These are phyloP conservation scores for Pinus albicaulis DNA, from an alignment of 75 land plant genomes.

Conservation along the genomic window DNA sequence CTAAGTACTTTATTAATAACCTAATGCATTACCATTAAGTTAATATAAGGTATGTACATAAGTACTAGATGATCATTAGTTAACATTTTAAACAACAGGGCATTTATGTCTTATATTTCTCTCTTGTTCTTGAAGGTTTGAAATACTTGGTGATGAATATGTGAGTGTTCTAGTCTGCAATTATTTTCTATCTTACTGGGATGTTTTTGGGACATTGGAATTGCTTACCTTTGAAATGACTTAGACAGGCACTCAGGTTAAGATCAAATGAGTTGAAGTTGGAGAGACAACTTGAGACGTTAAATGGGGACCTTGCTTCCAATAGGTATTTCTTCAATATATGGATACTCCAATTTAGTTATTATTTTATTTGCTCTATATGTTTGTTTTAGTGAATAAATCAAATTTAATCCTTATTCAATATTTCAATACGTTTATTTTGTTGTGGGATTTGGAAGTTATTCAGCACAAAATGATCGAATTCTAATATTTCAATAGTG, in stretches of 20 bases:
- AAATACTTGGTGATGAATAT: not conserved
- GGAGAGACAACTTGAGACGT: conserved; percentile 72
- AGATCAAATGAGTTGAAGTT: conserved; percentile 92
- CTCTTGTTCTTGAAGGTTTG: not conserved
- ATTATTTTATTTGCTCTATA: not conserved
- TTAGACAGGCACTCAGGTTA: conserved; percentile 61
- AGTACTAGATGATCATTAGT: too few relatives aligned
- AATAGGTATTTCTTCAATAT: conserved; percentile 38
- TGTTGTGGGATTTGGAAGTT: not conserved
- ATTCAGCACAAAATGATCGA: not conserved
- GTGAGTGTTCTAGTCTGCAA: not conserved
- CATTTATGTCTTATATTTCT: not conserved
- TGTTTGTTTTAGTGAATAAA: not conserved
- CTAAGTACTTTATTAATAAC: too few relatives aligned
- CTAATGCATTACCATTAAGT: too few relatives aligned
- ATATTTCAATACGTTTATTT: not conserved
- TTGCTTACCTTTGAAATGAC: not conserved
- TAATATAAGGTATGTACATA: too few relatives aligned
- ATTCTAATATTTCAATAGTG: not conserved
- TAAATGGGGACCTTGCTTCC: conserved; percentile 62
- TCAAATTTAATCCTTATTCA: not conserved
- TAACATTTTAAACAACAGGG: not conserved
- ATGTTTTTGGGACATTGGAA: not conserved
- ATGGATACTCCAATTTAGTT: not conserved
- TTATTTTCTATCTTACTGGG: not conserved